Evolutionary conservation across 768 basidiomycete genomes (phyloP), one percentile per base, ranked within the genome.

Genomic region (Lactarius evosmus): DNA sequence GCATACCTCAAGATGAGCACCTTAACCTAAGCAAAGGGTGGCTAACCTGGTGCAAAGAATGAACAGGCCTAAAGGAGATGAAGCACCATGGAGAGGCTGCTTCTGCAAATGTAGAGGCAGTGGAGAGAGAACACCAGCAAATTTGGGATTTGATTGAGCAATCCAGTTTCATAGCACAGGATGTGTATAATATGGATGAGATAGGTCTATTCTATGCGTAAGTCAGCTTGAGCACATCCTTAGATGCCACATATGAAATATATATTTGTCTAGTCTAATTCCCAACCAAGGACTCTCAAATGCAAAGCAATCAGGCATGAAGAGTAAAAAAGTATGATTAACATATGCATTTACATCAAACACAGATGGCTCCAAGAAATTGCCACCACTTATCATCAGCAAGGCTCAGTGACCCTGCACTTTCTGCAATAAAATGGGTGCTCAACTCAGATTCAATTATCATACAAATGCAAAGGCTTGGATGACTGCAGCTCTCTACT

Each of bases 391-490:
- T 25, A 27, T 50, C 49, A 50, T 50, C 16, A 14, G 49, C 0
- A 50, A 50, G 16, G 22, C 25, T 8, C n/a, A 27, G 2, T 25
- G 16, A 14, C 49, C 49, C 9, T 0, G 49, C 9, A 27, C 32
- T 3, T 78, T 77, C 67, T 70, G 70, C 36, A 72, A 71, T 49
- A 65, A 69, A 46, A 60, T 60, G 27, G 70, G 63, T 2, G 57
- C 41, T 19, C 60, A 70, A 38, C 66, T 38, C 22, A 74, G 74
- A 2, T 75, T 77, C 62, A n/a, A n/a, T n/a, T n/a, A n/a, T n/a
- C n/a, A n/a, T n/a, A n/a, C n/a, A n/a, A n/a, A n/a, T n/a, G n/a
- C n/a, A n/a, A n/a, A n/a, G n/a, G n/a, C n/a, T n/a, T n/a, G n/a
- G n/a, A n/a, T n/a, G n/a, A n/a, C n/a, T n/a, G n/a, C n/a, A n/a